phyloP scores from a whole-genome alignment of 164 flowering plant genomes.

The Vitis cinerea region DNA sequence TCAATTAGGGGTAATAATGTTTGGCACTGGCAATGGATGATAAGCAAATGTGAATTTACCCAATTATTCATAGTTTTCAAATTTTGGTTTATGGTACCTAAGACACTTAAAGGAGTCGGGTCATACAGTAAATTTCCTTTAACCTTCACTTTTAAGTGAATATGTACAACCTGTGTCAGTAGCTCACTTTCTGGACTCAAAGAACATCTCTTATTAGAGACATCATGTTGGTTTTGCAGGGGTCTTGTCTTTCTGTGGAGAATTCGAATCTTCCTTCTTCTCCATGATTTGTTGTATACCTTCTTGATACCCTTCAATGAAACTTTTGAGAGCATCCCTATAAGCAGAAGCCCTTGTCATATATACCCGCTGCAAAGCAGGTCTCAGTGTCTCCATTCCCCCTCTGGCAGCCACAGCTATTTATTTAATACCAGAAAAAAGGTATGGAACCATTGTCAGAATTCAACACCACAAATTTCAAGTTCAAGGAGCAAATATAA shows the following conservation, averaged over 20 bases:
- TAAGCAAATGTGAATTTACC: too few species aligned
- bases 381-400: constrained; percentile 88
- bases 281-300: constrained; percentile 76
- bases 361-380: constrained; percentile 84
- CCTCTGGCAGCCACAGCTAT: constrained; percentile 96
- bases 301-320: constrained; percentile 85
- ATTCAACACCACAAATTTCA: neutral
- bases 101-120: too few species aligned
- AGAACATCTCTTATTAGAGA: too few species aligned
- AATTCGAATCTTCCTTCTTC: constrained; percentile 47
- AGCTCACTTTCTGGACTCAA: too few species aligned
- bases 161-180: too few species aligned
- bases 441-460: neutral
- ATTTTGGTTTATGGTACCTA: too few species aligned
- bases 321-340: constrained; percentile 82
- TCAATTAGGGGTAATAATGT: too few species aligned
- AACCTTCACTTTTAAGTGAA: too few species aligned
- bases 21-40: too few species aligned
- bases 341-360: constrained; percentile 90
- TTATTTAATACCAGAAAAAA: constrained; percentile 1
- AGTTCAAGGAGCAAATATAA: neutral
- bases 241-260: constrained; percentile 37
- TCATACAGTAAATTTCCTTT: too few species aligned
- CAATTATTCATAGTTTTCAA: too few species aligned
- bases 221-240: constrained; percentile 27